A percentile compares a stretch with the other conserved stretches of the same genome.
Conservation (phyloP, 495 filamentous ascomycete genomes). For the Immersiella caudata region DNA sequence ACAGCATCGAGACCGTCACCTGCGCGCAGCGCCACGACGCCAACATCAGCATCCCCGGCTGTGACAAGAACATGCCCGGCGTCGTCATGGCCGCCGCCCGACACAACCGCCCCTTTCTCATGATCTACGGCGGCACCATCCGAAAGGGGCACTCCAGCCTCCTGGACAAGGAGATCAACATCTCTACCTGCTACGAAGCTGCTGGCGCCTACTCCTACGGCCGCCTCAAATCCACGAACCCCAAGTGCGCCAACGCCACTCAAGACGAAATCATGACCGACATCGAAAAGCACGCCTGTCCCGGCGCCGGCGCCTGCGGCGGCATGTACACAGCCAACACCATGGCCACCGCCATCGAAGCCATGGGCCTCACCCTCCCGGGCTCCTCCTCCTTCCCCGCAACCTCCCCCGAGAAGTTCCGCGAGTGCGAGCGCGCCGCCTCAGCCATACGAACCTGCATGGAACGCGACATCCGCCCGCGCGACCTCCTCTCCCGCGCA, state of each 20-base stretch:
- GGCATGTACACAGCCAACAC: slow-evolving; percentile 98
- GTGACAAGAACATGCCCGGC: slow-evolving; percentile 99
- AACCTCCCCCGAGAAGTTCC: slow-evolving; percentile 82
- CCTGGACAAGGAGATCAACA: slow-evolving; percentile 81
- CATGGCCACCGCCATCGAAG: slow-evolving; percentile 94
- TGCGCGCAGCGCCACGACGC: slow-evolving; percentile 90
- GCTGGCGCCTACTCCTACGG: slow-evolving; percentile 84
- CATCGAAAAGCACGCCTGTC: slow-evolving; percentile 83
- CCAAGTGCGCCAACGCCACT: slow-evolving; percentile 46
- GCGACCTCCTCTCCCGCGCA: slow-evolving; percentile 79
- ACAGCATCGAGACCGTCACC: slow-evolving; percentile 90
- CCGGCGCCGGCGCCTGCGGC: slow-evolving; percentile 91
- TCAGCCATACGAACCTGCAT: slow-evolving; percentile 84
- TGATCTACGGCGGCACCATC: slow-evolving; percentile 89
- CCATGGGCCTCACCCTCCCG: slow-evolving; percentile 88
- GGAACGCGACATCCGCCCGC: slow-evolving; percentile 83
- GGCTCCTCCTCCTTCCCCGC: slow-evolving; percentile 92
- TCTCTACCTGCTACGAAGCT: slow-evolving; percentile 88
- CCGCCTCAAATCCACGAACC: slow-evolving; percentile 54
- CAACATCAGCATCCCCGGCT: slow-evolving; percentile 92
- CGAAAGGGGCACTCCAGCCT: slow-evolving; percentile 79
- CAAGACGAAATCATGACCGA: slow-evolving; percentile 84
- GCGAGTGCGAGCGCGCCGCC: slow-evolving; percentile 86
- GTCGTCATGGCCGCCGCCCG: slow-evolving; percentile 68
- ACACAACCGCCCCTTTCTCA: slow-evolving; percentile 81